Evolutionary conservation across 495 filamentous ascomycete genomes (phyloP).

Genomic region (Neohortaea acidophila): DNA sequence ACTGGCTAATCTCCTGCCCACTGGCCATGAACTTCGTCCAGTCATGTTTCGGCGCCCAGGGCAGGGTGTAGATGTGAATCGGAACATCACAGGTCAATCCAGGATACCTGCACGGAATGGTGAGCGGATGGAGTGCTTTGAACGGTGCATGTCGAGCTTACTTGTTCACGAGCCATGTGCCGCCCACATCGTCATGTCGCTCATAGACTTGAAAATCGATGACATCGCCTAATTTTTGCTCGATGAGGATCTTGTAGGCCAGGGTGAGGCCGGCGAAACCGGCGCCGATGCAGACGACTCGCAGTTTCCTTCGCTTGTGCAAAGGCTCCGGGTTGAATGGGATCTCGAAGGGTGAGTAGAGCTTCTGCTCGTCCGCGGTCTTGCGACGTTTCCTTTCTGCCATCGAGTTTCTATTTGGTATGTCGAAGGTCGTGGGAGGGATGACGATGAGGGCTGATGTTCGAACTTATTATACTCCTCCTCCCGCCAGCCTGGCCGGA

Average conservation of each 20-base stretch:
- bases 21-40: slow-evolving; percentile 25
- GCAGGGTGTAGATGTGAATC: slow-evolving; percentile 16
- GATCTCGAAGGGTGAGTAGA: too few relatives aligned
- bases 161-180: slow-evolving; percentile 38
- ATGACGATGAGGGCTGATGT: too few relatives aligned
- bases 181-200: slow-evolving; percentile 59
- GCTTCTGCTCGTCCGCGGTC: too few relatives aligned
- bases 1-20: slow-evolving; percentile 22
- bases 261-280: slow-evolving; percentile 48
- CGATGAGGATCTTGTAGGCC: slow-evolving; percentile 43
- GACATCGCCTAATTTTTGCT: slow-evolving; percentile 18
- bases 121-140: not conserved
- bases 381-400: too few relatives aligned
- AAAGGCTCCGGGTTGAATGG: too few relatives aligned
- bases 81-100: slow-evolving; percentile 23
- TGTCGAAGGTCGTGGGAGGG: too few relatives aligned
- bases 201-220: slow-evolving; percentile 39
- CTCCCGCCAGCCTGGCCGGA: too few relatives aligned
- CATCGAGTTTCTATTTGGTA: too few relatives aligned
- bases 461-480: too few relatives aligned
- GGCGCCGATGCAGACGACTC: slow-evolving; percentile 42
- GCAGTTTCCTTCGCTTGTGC: slow-evolving; percentile 19
- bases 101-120: slow-evolving; percentile 12
- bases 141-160: slow-evolving; percentile 1
- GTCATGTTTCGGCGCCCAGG: slow-evolving; percentile 25